phyloP scores from a whole-genome alignment of 768 basidiomycete species.

The Trichaptum fuscoviolaceum region DNA sequence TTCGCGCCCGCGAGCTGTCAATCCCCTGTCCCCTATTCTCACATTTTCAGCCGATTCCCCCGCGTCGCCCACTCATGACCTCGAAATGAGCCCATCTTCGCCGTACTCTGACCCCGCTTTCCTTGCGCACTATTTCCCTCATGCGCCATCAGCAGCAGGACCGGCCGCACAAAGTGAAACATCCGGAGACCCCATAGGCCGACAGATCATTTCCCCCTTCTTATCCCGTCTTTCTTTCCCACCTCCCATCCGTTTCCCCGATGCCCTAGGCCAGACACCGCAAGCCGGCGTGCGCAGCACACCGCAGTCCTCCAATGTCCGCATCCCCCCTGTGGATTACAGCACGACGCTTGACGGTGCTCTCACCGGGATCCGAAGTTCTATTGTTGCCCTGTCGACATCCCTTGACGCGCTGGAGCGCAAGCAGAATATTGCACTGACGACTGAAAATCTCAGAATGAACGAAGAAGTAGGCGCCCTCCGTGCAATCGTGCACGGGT shows the following conservation, averaged over 20 bases:
- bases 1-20: conserved; percentile 5
- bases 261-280: conserved; percentile 10
- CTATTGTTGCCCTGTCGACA: conserved; percentile 52
- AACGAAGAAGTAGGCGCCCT: conserved; percentile 71
- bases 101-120: conserved; percentile 15
- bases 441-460: conserved; percentile 65
- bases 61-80: conserved; percentile 1
- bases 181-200: conserved; percentile 6
- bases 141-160: conserved; percentile 19
- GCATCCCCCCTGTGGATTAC: conserved; percentile 58
- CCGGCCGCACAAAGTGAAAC: conserved; percentile 7
- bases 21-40: conserved; percentile 8
- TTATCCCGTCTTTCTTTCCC: conserved; percentile 16
- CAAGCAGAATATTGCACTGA: conserved; percentile 58
- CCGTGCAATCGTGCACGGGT: conserved; percentile 63
- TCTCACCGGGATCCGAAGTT: conserved; percentile 50
- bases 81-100: not conserved
- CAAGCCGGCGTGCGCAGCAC: conserved; percentile 9
- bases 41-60: conserved; percentile 7
- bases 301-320: conserved; percentile 21
- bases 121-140: conserved; percentile 32
- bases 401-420: conserved; percentile 58
- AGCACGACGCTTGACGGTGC: conserved; percentile 61
- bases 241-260: conserved; percentile 10
- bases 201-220: conserved; percentile 17